Conservation (phyloP, 805 yeast genomes). For the Wickerhamiella qilinensis region DNA sequence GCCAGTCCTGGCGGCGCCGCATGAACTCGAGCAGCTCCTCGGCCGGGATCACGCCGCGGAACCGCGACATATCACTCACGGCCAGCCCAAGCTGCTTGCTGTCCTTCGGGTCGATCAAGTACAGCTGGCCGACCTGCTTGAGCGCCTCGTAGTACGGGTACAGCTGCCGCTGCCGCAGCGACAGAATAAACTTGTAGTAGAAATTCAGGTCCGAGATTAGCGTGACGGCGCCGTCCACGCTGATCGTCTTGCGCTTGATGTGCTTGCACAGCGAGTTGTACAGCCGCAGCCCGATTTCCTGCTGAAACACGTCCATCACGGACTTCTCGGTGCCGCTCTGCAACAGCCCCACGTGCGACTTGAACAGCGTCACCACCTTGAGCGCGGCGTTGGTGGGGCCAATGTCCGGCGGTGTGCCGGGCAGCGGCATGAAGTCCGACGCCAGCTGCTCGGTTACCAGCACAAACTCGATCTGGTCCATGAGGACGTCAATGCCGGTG, state of each 20-base stretch:
- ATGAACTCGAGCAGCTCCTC: constrained; percentile 92
- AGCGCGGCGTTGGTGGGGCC: constrained; percentile 49
- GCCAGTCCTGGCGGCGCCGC: constrained; percentile 80
- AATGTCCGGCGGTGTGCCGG: constrained; percentile 10
- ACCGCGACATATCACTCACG: constrained; percentile 67
- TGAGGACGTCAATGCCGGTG: constrained; percentile 77
- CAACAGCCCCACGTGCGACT: constrained; percentile 55
- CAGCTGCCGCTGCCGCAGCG: constrained; percentile 38
- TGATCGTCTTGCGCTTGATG: constrained; percentile 54
- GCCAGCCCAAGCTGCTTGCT: constrained; percentile 73
- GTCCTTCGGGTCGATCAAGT: constrained; percentile 52
- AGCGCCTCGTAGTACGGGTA: constrained; percentile 64
- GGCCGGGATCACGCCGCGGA: constrained; percentile 76
- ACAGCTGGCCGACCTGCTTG: constrained; percentile 73
- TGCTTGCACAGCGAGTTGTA: constrained; percentile 62
- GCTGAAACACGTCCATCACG: constrained; percentile 81
- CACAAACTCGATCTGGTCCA: constrained; percentile 59
- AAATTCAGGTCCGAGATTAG: constrained; percentile 69
- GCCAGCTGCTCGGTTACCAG: constrained; percentile 40
- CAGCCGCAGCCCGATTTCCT: constrained; percentile 81
- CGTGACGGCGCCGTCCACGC: constrained; percentile 67
- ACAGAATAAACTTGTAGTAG: constrained; percentile 50
- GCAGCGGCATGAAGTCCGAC: constrained; percentile 43
- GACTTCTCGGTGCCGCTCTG: constrained; percentile 75
- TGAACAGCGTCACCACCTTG: constrained; percentile 43